phyloP scores from a whole-genome alignment of 2,329 filamentous ascomycete species.

The Phyllosticta paracitricarpa region DNA sequence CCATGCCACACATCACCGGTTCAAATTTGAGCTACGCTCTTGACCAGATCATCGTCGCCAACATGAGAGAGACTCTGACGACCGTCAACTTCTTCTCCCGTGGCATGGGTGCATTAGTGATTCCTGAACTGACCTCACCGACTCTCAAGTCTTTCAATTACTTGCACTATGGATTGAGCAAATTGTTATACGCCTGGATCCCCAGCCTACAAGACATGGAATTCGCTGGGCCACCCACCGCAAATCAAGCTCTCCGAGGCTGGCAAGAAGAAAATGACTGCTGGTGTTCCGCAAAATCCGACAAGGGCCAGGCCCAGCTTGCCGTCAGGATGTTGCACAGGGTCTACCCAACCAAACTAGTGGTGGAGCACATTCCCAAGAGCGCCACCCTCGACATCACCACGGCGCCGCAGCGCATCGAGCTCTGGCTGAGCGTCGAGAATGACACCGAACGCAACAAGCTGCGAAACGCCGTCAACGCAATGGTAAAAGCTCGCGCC shows the following conservation, averaged over 20 bases:
- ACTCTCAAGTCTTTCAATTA: constrained; percentile 30
- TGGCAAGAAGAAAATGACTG: constrained; percentile 81
- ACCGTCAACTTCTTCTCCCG: constrained; percentile 63
- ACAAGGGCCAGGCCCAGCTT: constrained; percentile 52
- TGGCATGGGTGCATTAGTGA: constrained; percentile 56
- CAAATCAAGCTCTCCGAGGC: constrained; percentile 44
- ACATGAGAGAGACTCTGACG: constrained; percentile 20
- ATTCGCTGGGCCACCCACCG: constrained; percentile 1
- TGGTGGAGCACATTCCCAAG: constrained; percentile 38
- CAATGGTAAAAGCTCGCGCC: background rate
- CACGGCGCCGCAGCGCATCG: constrained; percentile 33
- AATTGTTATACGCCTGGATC: constrained; percentile 3
- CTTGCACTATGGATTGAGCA: background rate
- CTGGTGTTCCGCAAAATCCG: constrained; percentile 56
- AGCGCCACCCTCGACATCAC: constrained; percentile 28
- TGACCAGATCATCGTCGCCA: constrained; percentile 1
- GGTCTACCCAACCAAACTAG: constrained; percentile 31
- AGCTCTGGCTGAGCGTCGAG: constrained; percentile 34
- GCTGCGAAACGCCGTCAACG: background rate
- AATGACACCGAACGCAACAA: constrained; percentile 3
- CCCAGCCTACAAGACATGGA: background rate
- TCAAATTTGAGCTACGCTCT: background rate
- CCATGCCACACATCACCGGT: background rate
- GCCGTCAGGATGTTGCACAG: constrained; percentile 39
- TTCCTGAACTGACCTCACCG: constrained; percentile 50